Base-by-base conservation (phyloP, 2,329 filamentous ascomycete genomes). In the Alternaria dauci region DNA sequence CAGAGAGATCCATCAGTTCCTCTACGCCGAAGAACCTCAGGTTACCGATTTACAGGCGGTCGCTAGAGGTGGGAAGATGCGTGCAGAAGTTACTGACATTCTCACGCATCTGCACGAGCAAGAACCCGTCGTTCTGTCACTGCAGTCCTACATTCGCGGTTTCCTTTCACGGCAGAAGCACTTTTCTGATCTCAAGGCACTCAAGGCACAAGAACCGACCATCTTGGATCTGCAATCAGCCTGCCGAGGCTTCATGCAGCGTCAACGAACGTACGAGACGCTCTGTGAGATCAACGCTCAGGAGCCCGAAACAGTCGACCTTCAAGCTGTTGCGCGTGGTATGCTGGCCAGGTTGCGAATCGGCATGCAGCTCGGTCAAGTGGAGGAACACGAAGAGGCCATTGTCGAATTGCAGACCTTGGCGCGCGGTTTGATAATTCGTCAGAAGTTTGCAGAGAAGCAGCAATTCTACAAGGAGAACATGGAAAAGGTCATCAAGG, bases 401-500 rank as follows among this genome's bases (percentile, higher is more conserved):
- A 85, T 97, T 61, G 81, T 88, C 8, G 90, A 89, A 30, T 80
- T 97, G 25, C 94, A 98, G 77, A 85, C 93, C 5, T 84, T 87
- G 6, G 87, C 90, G 8, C 88, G 90, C 69, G 94, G 88, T 3
- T 89, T 88, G 70, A 78, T 96, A 3, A 87, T 98, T 32, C 87
- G 94, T 34, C 85, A 83, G 14, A 85, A 84, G 18, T 98, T 96
- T 71, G 88, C 87, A 53, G 92, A 96, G 78, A 97, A 97, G 84
- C 89, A 91, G 75, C 89, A 88, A 23, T 94, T 91, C 81, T 99
- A 94, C 83, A 90, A 91, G 69, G 90, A 96, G 80, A 99, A 99
- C 74, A 99, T 99, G 95, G 89, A 97, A 73, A 98, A 96, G 80
- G 95, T 99, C 26, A 90, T 99, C 84, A 99, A 99, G 80, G 93